These are phyloP conservation scores for Rhizopogon vesiculosus DNA, from an alignment of 768 basidiomycete genomes.

Conservation along the genomic window DNA sequence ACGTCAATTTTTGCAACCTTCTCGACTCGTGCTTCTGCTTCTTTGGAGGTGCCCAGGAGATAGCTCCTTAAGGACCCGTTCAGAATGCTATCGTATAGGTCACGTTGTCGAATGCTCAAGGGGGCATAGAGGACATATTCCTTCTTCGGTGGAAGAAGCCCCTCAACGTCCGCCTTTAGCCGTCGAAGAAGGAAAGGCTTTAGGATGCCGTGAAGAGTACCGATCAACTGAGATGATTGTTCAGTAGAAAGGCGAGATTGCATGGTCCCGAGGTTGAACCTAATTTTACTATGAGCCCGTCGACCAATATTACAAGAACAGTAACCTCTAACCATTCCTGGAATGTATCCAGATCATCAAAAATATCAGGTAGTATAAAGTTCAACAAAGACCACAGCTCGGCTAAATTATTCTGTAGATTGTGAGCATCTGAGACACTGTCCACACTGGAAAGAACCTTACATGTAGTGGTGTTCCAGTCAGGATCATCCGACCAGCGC, in stretches of 20 bases:
- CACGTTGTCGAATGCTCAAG: constrained; percentile 75
- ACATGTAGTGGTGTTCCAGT: constrained; percentile 97
- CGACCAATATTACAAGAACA: not conserved
- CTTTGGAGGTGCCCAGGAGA: constrained; percentile 36
- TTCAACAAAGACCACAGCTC: constrained; percentile 96
- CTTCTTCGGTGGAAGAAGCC: constrained; percentile 80
- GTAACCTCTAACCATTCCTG: constrained; percentile 67
- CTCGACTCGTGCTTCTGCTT: constrained; percentile 12
- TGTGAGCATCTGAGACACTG: not conserved
- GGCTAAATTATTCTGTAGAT: constrained; percentile 82
- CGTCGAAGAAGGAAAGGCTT: constrained; percentile 94
- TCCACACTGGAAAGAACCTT: constrained; percentile 17
- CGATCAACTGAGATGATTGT: constrained; percentile 64
- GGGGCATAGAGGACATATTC: constrained; percentile 95
- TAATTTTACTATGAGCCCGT: constrained; percentile 16
- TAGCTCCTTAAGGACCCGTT: constrained; percentile 66
- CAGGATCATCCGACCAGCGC: constrained; percentile 86
- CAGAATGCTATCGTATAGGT: constrained; percentile 78
- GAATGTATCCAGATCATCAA: constrained; percentile 84
- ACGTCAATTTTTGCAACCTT: constrained; percentile 22
- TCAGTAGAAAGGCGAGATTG: constrained; percentile 50
- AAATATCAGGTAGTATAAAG: constrained; percentile 93
- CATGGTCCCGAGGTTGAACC: constrained; percentile 71
- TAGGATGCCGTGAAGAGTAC: constrained; percentile 82
- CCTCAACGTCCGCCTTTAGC: constrained; percentile 84